A percentile compares a stretch with the other conserved stretches of the same genome.
These are phyloP conservation scores for Lipomyces yamadae DNA, from an alignment of 805 yeast species.

Conservation along the genomic window DNA sequence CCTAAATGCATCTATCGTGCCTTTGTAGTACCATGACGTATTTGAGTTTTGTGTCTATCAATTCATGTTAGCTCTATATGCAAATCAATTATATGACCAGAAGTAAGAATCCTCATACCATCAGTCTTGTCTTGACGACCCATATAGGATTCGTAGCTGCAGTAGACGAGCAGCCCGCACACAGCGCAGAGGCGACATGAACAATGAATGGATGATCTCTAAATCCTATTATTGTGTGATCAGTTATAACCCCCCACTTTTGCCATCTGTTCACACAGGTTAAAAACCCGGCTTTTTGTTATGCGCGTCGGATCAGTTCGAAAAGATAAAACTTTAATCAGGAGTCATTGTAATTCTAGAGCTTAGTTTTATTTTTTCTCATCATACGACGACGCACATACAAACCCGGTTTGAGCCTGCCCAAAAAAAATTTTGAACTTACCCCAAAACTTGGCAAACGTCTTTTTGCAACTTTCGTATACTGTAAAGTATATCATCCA, in stretches of 20 bases:
- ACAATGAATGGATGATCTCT: constrained; percentile 43
- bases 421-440: background rate
- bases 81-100: background rate
- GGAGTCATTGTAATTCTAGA: constrained; percentile 14
- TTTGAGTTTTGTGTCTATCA: constrained; percentile 40
- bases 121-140: constrained; percentile 94
- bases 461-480: constrained; percentile 75
- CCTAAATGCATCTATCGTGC: constrained; percentile 81
- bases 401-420: background rate
- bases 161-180: constrained; percentile 88
- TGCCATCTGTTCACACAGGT: background rate
- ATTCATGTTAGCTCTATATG: background rate
- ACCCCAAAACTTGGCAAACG: constrained; percentile 50
- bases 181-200: constrained; percentile 66
- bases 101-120: constrained; percentile 50
- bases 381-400: constrained; percentile 1
- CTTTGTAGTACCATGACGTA: constrained; percentile 59
- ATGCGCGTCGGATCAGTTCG: constrained; percentile 5
- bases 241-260: constrained; percentile 10
- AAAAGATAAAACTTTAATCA: constrained; percentile 13
- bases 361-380: constrained; percentile 6
- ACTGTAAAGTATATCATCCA: constrained; percentile 96
- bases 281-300: too few species aligned
- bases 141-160: constrained; percentile 91
- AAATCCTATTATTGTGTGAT: constrained; percentile 40